Evolutionary conservation across 108 stramenopile genomes (phyloP).

Genomic region (Cyclotella sp.): DNA sequence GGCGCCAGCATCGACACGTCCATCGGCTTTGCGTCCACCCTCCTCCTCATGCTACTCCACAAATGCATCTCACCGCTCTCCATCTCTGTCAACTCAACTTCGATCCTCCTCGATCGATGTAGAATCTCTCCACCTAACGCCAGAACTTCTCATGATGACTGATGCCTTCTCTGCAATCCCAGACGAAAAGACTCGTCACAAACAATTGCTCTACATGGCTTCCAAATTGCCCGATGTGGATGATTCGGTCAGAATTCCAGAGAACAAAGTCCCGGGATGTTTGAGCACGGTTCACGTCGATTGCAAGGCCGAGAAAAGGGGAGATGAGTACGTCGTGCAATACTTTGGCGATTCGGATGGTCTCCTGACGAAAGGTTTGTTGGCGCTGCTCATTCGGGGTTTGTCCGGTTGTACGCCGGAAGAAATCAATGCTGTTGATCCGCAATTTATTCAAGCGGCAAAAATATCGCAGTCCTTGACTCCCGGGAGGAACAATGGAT

Average conservation of each 20-base stretch:
- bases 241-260: constrained; percentile 56
- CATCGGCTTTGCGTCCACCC: not conserved
- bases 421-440: constrained; percentile 80
- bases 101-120: constrained; percentile 22
- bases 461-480: constrained; percentile 91
- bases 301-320: constrained; percentile 55
- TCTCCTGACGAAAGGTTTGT: constrained; percentile 93
- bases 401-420: constrained; percentile 78
- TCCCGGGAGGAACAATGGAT: constrained; percentile 97
- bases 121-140: constrained; percentile 68
- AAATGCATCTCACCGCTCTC: not conserved
- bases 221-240: constrained; percentile 63
- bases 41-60: not conserved
- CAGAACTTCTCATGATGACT: constrained; percentile 79
- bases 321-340: constrained; percentile 60
- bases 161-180: constrained; percentile 79
- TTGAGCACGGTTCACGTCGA: constrained; percentile 87
- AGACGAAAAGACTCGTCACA: constrained; percentile 93
- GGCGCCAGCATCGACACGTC: not conserved
- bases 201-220: constrained; percentile 96
- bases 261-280: constrained; percentile 95
- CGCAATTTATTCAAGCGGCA: constrained; percentile 88
- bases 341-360: constrained; percentile 95
- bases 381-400: constrained; percentile 89
- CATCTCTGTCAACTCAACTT: constrained; percentile 4